Percentiles rank a stretch among this genome's conserved stretches.
Conservation (phyloP, 768 basidiomycete genomes). For the Lentinula raphanica region DNA sequence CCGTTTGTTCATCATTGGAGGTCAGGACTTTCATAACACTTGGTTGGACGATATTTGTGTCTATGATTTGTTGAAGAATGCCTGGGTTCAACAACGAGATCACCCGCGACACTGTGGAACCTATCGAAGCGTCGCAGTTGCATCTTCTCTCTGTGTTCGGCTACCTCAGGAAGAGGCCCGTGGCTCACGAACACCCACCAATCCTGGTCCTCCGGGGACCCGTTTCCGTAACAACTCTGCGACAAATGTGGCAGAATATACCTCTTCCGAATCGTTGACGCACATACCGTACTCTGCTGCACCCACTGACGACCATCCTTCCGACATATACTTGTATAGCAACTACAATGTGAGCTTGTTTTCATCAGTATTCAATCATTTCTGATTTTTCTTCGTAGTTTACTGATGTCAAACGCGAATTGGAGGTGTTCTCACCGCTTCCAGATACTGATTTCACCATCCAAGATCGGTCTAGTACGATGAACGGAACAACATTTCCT, state of each 20-base stretch:
- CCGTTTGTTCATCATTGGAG: constrained; percentile 87
- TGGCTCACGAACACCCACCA: constrained; percentile 31
- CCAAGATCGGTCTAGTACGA: constrained; percentile 72
- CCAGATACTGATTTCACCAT: constrained; percentile 73
- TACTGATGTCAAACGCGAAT: constrained; percentile 91
- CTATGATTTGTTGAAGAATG: constrained; percentile 66
- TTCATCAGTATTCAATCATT: constrained; percentile 5
- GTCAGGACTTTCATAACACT: constrained; percentile 88
- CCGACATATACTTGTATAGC: constrained; percentile 87
- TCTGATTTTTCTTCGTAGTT: constrained; percentile 44
- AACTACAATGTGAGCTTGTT: constrained; percentile 80
- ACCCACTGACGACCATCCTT: constrained; percentile 70
- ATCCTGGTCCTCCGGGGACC: constrained; percentile 50
- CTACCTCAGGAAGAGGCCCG: constrained; percentile 59
- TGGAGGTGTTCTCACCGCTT: constrained; percentile 84
- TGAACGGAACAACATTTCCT: constrained; percentile 80
- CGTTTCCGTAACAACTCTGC: constrained; percentile 45
- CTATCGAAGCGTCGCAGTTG: constrained; percentile 89
- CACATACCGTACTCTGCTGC: constrained; percentile 75
- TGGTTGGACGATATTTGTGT: constrained; percentile 94
- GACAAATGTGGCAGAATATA: constrained; percentile 36
- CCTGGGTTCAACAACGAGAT: constrained; percentile 76
- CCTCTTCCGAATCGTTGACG: constrained; percentile 52
- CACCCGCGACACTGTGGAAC: constrained; percentile 95
- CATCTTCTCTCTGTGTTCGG: constrained; percentile 63